These are phyloP conservation scores for Coffea eugenioides DNA, from an alignment of 257 asterid species.

Conservation along the genomic window DNA sequence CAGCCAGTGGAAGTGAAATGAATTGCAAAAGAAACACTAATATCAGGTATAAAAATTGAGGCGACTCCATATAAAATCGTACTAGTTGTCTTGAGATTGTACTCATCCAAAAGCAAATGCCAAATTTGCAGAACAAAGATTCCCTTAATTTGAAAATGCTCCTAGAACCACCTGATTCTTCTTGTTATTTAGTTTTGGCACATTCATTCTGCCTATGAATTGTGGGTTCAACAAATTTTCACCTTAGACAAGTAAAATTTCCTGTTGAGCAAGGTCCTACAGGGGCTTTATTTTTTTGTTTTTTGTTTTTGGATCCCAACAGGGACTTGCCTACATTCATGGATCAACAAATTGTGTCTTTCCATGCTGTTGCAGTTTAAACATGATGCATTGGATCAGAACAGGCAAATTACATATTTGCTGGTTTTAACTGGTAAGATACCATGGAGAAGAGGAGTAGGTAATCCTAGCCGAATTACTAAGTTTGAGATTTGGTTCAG, in stretches of 20 bases:
- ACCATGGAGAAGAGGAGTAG: no score
- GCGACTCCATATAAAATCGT: no score
- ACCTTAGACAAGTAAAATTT: no score
- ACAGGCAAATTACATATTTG: background rate
- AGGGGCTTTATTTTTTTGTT: no score
- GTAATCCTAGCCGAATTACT: no score
- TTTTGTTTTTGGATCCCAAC: no score
- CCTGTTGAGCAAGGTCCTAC: no score
- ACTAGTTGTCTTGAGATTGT: background rate
- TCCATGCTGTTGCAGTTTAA: background rate
- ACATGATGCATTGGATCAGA: background rate
- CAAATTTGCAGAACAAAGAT: no score
- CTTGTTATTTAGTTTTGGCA: background rate
- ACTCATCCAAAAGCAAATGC: background rate
- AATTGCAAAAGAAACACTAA: background rate
- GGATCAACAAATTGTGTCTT: background rate
- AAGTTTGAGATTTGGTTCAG: no score
- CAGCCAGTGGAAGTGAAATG: slow-evolving; percentile 19
- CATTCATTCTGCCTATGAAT: background rate
- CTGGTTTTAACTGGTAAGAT: background rate
- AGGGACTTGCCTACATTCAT: no score
- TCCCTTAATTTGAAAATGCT: no score
- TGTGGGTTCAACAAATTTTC: background rate
- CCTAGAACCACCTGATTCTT: background rate
- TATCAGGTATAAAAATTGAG: background rate